Evolutionary conservation across 208 protist species (phyloP), one percentile per base, ranked within the genome.

Genomic region (Histomonas meleagridis): DNA sequence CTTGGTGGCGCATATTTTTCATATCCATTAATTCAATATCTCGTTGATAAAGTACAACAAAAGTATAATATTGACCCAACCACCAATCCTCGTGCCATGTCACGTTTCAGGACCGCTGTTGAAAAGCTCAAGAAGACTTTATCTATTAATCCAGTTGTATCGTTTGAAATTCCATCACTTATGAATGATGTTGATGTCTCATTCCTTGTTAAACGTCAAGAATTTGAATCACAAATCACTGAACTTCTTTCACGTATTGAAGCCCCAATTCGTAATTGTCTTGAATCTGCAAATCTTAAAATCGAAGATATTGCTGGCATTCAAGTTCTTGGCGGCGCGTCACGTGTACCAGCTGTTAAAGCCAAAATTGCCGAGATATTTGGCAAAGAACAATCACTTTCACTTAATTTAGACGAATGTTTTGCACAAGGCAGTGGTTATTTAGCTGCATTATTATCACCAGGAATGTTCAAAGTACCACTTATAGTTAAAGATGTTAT

Each of bases 51-150:
- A 60, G 92, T 93, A 43, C 23, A 53, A n/a, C 7, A 76, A 28
- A 92, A 92, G 48, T 79, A 93, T n/a, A 60, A 79, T 21, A 57
- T 93, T n/a, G 92, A 93, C 86, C 91, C 92, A 40, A 91, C 32
- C 49, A 93, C 40, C 12, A 91, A 91, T 35, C n/a, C 49, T 26
- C 92, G 92, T 0, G 53, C 91, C 12, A 38, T 91, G 38, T 35
- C 55, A 40, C 23, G 91, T 57, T 79, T 93, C 62, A 81, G 35
- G 16, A 26, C 55, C 38, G 53, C 43, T 9, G 57, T 40, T 16
- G 92, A 93, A 43, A 60, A 91, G 55, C 53, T 91, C 35, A 93
- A 93, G 60, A 93, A 92, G 43, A 91, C 46, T 18, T 46, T 93
- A 35, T 92, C 92, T 21, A 57, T 81, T 12, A 93, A 93, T 55